Evolutionary conservation across 208 protist genomes (phyloP).

Genomic region (Acanthamoeba sp.): DNA sequence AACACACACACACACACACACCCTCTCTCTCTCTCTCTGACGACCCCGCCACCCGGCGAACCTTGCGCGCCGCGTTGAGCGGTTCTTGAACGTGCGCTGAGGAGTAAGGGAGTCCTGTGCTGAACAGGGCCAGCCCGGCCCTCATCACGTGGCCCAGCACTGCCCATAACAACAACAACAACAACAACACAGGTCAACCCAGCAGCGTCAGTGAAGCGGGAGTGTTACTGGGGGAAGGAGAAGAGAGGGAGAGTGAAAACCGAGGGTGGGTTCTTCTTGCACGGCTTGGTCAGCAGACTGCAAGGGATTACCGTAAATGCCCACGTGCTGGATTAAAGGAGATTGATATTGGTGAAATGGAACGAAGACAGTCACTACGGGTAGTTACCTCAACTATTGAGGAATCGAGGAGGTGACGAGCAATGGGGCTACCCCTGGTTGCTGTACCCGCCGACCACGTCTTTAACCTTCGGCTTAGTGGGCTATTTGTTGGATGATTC

Average conservation of each 20-base stretch:
- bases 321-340: background rate
- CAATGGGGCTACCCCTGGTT: background rate
- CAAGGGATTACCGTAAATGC: conserved; percentile 27
- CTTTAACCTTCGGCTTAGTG: background rate
- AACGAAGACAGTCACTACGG: background rate
- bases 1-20: too few relatives aligned
- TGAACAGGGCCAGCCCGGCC: conserved; percentile 27
- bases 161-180: background rate
- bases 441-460: background rate
- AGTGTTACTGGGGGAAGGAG: background rate
- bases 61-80: background rate
- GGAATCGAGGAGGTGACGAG: background rate
- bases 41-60: background rate
- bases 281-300: conserved; percentile 18
- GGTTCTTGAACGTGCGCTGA: background rate
- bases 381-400: background rate
- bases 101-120: conserved; percentile 28
- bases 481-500: too few relatives aligned
- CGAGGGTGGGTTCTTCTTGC: background rate
- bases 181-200: background rate
- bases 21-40: too few relatives aligned
- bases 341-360: background rate
- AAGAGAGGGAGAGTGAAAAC: background rate
- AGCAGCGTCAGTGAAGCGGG: too few relatives aligned
- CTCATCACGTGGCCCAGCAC: conserved; percentile 49